Percentiles rank a stretch among this genome's conserved stretches.
Evolutionary conservation across 2,329 filamentous ascomycete species (phyloP).

Genomic region (Raffaelea arxii): DNA sequence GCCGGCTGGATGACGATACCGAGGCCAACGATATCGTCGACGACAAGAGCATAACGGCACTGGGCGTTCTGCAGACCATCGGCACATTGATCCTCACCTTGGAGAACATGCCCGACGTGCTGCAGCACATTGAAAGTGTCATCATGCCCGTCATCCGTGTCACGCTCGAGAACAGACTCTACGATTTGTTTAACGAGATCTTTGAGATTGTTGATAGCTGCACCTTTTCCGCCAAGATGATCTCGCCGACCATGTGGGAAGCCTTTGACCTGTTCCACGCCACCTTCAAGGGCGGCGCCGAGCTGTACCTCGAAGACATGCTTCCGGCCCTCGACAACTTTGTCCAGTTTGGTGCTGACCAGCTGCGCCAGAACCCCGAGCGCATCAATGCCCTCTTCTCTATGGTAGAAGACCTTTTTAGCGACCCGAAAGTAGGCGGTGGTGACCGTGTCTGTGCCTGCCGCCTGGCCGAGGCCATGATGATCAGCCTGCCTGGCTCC

Average conservation of each 20-base stretch:
- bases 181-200: slow-evolving; percentile 94
- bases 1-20: slow-evolving; percentile 66
- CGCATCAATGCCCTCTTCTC: slow-evolving; percentile 84
- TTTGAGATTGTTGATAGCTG: slow-evolving; percentile 99
- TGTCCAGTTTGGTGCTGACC: slow-evolving; percentile 79
- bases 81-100: slow-evolving; percentile 93
- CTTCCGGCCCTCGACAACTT: slow-evolving; percentile 96
- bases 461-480: slow-evolving; percentile 93
- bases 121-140: slow-evolving; percentile 88
- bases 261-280: slow-evolving; percentile 94
- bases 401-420: slow-evolving; percentile 94
- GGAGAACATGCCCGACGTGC: slow-evolving; percentile 92
- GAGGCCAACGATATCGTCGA: slow-evolving; percentile 85
- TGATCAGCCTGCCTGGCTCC: slow-evolving; percentile 84
- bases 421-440: slow-evolving; percentile 81
- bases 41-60: slow-evolving; percentile 95
- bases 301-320: slow-evolving; percentile 98
- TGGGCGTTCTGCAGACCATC: slow-evolving; percentile 94
- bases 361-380: slow-evolving; percentile 70
- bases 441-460: slow-evolving; percentile 95
- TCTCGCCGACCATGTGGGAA: slow-evolving; percentile 96
- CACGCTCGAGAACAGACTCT: slow-evolving; percentile 95
- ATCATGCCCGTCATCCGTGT: slow-evolving; percentile 96
- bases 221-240: slow-evolving; percentile 92
- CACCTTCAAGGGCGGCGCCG: slow-evolving; percentile 93